phyloP scores from a whole-genome alignment of 163 green algal genomes.

The Coccomyxa subellipsoidea region DNA sequence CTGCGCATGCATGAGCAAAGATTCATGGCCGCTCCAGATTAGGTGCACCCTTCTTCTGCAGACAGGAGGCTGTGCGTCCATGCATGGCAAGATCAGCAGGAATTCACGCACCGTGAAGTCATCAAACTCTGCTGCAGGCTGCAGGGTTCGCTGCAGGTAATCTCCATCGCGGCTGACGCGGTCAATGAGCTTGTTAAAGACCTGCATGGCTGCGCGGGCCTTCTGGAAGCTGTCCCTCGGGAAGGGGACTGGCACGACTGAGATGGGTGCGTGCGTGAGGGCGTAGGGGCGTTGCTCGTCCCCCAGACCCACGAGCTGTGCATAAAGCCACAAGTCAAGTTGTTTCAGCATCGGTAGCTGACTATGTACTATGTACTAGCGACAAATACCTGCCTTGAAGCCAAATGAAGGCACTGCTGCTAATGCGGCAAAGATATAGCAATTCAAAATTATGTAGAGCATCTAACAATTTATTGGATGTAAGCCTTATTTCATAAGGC shows the following conservation, averaged over 20 bases:
- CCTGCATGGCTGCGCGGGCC: constrained; percentile 38
- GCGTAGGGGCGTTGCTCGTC: constrained; percentile 17
- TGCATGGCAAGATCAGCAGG: too few relatives aligned
- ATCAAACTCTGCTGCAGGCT: constrained; percentile 64
- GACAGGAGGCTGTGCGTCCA: not conserved
- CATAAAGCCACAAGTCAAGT: too few relatives aligned
- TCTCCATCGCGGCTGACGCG: constrained; percentile 65
- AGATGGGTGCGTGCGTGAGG: constrained; percentile 80
- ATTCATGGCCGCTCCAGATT: not conserved
- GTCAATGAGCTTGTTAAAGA: constrained; percentile 79
- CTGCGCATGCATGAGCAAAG: constrained; percentile 24
- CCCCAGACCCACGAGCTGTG: constrained; percentile 37
- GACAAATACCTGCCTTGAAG: too few relatives aligned
- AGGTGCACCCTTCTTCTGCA: not conserved
- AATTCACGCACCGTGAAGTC: constrained; percentile 90
- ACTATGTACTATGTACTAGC: too few relatives aligned
- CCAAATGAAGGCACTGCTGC: too few relatives aligned
- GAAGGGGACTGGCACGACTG: constrained; percentile 80
- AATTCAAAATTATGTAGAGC: too few relatives aligned
- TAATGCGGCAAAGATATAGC: too few relatives aligned
- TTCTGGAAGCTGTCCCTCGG: constrained; percentile 49
- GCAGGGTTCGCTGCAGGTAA: constrained; percentile 75
- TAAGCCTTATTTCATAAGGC: too few relatives aligned
- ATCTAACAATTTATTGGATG: too few relatives aligned
- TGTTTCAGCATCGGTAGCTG: too few relatives aligned